phyloP scores from a whole-genome alignment of 23 red algal genomes.

The Gracilaria vermiculophylla region DNA sequence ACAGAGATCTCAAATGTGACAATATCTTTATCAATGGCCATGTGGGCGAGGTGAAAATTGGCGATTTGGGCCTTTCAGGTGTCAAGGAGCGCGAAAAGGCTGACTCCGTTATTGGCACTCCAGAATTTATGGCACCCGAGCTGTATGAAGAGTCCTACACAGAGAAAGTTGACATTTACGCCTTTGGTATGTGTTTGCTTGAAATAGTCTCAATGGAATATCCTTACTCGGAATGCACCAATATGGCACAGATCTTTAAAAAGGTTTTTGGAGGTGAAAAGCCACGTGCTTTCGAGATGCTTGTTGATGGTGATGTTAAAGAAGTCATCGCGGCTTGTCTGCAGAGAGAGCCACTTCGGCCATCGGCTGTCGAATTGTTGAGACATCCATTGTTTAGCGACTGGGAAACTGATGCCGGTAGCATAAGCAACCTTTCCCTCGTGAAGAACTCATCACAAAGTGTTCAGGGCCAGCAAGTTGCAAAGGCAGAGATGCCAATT shows the following conservation, averaged over 20 bases:
- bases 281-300: slow-evolving; percentile 66
- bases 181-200: slow-evolving; percentile 99
- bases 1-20: slow-evolving; percentile 98
- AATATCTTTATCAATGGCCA: slow-evolving; percentile 99
- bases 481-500: neutral
- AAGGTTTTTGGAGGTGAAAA: slow-evolving; percentile 92
- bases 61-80: slow-evolving; percentile 91
- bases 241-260: slow-evolving; percentile 94
- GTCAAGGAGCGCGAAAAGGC: slow-evolving; percentile 84
- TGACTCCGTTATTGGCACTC: slow-evolving; percentile 92
- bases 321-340: slow-evolving; percentile 86
- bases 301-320: slow-evolving; percentile 83
- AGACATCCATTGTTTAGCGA: slow-evolving; percentile 85
- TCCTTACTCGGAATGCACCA: slow-evolving; percentile 95
- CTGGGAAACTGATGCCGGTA: slow-evolving; percentile 90
- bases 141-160: slow-evolving; percentile 99
- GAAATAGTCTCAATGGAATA: slow-evolving; percentile 99
- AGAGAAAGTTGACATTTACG: slow-evolving; percentile 98
- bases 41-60: slow-evolving; percentile 95
- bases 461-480: neutral
- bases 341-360: slow-evolving; percentile 74
- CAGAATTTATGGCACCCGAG: slow-evolving; percentile 99
- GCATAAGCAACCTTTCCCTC: slow-evolving; percentile 69
- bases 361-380: slow-evolving; percentile 78
- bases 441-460: slow-evolving; percentile 29